Evolutionary conservation across 768 basidiomycete genomes (phyloP).

Genomic region (Peribolospora baueri): DNA sequence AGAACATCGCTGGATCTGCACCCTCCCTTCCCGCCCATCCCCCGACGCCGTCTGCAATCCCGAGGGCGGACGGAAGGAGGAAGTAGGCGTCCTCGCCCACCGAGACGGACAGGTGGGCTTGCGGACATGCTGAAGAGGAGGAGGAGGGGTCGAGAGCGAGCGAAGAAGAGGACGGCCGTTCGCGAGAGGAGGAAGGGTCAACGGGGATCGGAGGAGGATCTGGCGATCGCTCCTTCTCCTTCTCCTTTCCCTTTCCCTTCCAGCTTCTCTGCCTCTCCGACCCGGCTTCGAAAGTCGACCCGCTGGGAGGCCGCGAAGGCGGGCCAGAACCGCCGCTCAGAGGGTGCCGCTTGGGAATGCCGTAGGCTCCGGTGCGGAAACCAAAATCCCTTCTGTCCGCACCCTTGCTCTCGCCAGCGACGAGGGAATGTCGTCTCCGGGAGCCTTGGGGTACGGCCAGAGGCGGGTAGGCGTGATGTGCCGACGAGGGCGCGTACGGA

Average conservation of each 20-base stretch:
- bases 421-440: no score
- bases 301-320: slow-evolving; percentile 11
- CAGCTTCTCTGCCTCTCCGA: no score
- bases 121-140: no score
- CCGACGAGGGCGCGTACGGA: no score
- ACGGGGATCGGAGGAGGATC: not conserved
- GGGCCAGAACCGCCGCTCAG: slow-evolving; percentile 13
- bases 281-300: slow-evolving; percentile 11
- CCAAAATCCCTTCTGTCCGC: slow-evolving; percentile 23
- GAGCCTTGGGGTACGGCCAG: no score
- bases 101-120: slow-evolving; percentile 6
- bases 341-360: slow-evolving; percentile 40
- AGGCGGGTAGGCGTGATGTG: no score
- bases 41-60: slow-evolving; percentile 85
- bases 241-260: no score
- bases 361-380: slow-evolving; percentile 60
- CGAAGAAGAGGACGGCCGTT: no score
- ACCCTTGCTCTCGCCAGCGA: no score
- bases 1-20: slow-evolving; percentile 27
- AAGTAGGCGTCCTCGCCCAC: slow-evolving; percentile 70
- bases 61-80: slow-evolving; percentile 44
- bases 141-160: no score
- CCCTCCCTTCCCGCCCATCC: slow-evolving; percentile 40
- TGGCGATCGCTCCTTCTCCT: slow-evolving; percentile 1
- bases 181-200: no score